Base-by-base conservation (phyloP, 306 rosid species). In the Fragaria ananassa region DNA sequence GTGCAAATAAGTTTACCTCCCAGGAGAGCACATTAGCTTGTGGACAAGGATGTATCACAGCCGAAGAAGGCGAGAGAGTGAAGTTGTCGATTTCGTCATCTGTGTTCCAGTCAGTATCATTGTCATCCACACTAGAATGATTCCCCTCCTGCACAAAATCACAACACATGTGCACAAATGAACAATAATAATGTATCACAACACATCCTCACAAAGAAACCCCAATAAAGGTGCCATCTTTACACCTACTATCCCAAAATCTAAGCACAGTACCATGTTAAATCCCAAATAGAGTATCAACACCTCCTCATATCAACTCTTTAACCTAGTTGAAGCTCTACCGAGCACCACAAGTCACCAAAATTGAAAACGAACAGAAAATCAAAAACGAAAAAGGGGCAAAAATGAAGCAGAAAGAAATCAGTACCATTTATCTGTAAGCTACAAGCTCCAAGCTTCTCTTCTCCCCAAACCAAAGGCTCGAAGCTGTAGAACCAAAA, bases 21-120 rank as follows among this genome's bases (percentile, higher is more conserved):
- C 77, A 85, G 74, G 85, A 72, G 68, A 81, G 88, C 27, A 72
- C 56, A 72, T 70, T 29, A 31, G 87, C 75, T n/a, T 23, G 25
- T 2, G 3, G n/a, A 53, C 60, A 0, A 53, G 60, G 60, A 23
- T 56, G 62, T 9, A 21, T 21, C 6, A 56, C 29, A 56, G 14
- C 23, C 61, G 83, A 76, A 72, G 83, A 77, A 7, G 96, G 78
- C 45, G 88, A 78, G 25, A 88, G 77, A 49, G 85, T 58, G 70
- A 85, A 82, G 78, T 85, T 82, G 46, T 86, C 90, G 82, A 90
- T 90, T 81, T 93, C 98, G 44, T 93, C 98, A 10, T 93, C 98
- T 7, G 91, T 82, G 78, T 87, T 86, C 98, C 97, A 91, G 79
- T 88, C 96, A 77, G 79, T 69, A 42, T 84, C 81, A 45, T 86